Conservation (phyloP, 192 early-diverging fungal genomes). For the Gaertneriomyces semiglobifer region DNA sequence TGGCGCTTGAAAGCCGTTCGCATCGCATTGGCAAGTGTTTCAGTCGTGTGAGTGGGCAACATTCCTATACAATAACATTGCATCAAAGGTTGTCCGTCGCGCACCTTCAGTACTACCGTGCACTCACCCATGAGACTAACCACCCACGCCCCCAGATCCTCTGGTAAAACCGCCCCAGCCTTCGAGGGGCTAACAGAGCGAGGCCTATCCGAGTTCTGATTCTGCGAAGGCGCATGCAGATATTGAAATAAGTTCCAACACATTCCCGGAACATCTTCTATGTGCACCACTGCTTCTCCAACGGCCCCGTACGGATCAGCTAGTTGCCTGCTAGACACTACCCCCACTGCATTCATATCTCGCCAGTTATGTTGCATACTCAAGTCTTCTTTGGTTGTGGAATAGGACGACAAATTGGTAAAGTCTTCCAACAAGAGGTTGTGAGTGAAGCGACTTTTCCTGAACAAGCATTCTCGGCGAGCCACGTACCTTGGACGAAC, state of each 20-base stretch:
- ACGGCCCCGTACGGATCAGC: no score
- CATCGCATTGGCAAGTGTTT: no score
- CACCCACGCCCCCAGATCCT: neutral
- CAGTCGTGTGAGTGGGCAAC: no score
- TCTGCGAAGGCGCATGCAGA: neutral
- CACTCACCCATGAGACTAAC: slow-evolving; percentile 2
- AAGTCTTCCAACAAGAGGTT: neutral
- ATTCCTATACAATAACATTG: no score
- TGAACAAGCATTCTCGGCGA: no score
- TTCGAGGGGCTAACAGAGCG: neutral
- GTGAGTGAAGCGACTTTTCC: no score
- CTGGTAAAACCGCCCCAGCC: neutral
- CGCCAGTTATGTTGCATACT: neutral
- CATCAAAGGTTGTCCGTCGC: no score
- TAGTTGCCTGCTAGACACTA: neutral
- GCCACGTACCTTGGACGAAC: no score
- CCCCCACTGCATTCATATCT: slow-evolving; percentile 7
- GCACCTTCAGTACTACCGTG: no score
- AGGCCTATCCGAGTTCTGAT: neutral
- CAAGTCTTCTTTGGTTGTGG: neutral
- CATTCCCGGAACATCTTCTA: neutral
- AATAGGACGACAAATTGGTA: neutral
- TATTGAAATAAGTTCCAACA: slow-evolving; percentile 1
- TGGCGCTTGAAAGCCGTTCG: no score
- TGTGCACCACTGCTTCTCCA: neutral